A percentile compares a stretch with the other conserved stretches of the same genome.
Conservation (phyloP, 2,329 filamentous ascomycete species). For the Aspergillus ruber region DNA sequence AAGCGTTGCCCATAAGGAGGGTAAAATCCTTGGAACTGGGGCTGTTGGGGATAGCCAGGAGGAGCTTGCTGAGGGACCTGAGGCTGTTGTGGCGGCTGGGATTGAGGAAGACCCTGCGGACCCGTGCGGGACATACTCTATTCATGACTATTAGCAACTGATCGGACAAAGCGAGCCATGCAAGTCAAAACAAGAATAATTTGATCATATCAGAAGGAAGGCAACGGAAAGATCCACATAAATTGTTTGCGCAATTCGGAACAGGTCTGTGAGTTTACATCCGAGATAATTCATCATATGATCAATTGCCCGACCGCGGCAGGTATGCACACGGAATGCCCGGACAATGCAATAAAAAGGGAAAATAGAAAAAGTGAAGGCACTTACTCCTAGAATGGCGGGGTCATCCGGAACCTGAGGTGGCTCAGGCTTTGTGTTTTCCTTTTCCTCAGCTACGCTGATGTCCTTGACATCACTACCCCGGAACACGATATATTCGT, state of each 20-base stretch:
- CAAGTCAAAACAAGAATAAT: background rate
- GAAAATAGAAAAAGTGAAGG: background rate
- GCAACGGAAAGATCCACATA: conserved; percentile 99
- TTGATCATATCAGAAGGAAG: conserved; percentile 86
- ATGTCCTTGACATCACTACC: conserved; percentile 98
- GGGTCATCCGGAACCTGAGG: conserved; percentile 86
- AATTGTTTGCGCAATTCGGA: conserved; percentile 81
- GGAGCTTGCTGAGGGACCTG: conserved; percentile 31
- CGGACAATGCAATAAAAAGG: background rate
- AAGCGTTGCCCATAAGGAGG: conserved; percentile 43
- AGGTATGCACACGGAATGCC: background rate
- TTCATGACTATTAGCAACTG: conserved; percentile 15
- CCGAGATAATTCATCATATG: conserved; percentile 82
- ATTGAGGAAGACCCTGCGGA: conserved; percentile 33
- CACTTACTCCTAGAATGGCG: conserved; percentile 92
- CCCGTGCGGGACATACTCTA: conserved; percentile 41
- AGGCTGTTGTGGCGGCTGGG: conserved; percentile 42
- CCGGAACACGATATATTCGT: conserved; percentile 98
- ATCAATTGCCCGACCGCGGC: conserved; percentile 18
- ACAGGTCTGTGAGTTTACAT: conserved; percentile 78
- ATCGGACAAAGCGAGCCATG: background rate
- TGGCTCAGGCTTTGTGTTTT: conserved; percentile 66
- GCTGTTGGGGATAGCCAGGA: conserved; percentile 36
- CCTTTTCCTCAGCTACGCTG: conserved; percentile 76
- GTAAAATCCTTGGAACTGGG: conserved; percentile 40